Percentiles rank a stretch among this genome's conserved stretches.
Evolutionary conservation across 306 rosid genomes (phyloP).

Genomic region (Prosopis cineraria): DNA sequence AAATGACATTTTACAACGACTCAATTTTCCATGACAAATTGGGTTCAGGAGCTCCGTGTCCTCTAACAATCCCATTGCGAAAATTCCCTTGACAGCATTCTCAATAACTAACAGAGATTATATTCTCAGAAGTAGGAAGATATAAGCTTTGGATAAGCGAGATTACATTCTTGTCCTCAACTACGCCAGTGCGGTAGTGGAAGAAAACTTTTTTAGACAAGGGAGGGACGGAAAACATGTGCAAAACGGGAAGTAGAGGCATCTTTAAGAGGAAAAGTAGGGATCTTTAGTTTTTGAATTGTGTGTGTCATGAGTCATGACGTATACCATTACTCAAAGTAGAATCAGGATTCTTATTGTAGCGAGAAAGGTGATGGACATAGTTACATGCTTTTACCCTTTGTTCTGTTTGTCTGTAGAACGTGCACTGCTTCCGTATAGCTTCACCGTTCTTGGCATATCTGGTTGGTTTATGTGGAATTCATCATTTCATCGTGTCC

Average conservation of each 20-base stretch:
- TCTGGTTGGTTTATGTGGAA: conserved; percentile 36
- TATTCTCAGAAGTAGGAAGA: conserved; percentile 33
- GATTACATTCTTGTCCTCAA: conserved; percentile 45
- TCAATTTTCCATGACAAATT: conserved; percentile 29
- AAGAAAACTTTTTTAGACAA: conserved; percentile 38
- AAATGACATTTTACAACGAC: conserved; percentile 14
- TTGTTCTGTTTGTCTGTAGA: conserved; percentile 25
- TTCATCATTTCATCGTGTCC: background rate
- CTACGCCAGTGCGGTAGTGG: conserved; percentile 33
- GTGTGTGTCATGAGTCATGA: conserved; percentile 33
- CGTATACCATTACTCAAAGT: conserved; percentile 28
- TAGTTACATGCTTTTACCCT: conserved; percentile 1
- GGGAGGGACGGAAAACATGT: conserved; percentile 37
- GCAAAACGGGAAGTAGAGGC: conserved; percentile 35
- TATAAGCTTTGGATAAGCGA: conserved; percentile 31
- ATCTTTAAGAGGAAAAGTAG: conserved; percentile 36
- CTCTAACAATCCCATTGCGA: background rate
- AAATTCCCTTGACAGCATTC: background rate
- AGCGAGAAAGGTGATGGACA: conserved; percentile 1
- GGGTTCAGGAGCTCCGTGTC: conserved; percentile 33
- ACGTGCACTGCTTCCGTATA: conserved; percentile 19
- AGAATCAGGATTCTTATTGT: background rate
- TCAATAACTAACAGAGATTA: conserved; percentile 29
- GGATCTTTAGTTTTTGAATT: conserved; percentile 31
- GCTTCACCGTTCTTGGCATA: conserved; percentile 11